These are phyloP conservation scores for Boletus sp. DNA, from an alignment of 768 basidiomycete species.

Conservation along the genomic window DNA sequence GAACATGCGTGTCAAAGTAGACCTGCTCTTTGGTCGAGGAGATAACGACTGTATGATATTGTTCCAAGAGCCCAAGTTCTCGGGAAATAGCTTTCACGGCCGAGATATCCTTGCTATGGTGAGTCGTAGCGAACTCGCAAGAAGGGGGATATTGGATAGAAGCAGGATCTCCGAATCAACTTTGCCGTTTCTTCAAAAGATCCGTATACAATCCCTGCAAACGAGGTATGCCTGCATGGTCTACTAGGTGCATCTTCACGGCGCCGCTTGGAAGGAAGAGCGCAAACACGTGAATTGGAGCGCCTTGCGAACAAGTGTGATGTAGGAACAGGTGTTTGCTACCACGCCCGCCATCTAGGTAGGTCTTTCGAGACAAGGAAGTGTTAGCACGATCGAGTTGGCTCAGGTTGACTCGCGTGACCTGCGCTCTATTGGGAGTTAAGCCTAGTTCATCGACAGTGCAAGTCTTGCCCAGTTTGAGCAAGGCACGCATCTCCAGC, in stretches of 20 bases:
- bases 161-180: conserved; percentile 38
- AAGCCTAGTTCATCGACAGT: no score
- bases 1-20: no score
- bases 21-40: conserved; percentile 82
- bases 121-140: conserved; percentile 62
- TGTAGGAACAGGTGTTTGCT: conserved; percentile 86
- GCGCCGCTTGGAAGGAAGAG: conserved; percentile 73
- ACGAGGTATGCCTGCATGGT: conserved; percentile 76
- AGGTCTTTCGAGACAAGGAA: no score
- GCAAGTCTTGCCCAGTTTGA: no score
- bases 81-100: conserved; percentile 87
- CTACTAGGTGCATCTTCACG: conserved; percentile 84
- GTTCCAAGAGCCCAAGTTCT: conserved; percentile 75
- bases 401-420: no score
- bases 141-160: conserved; percentile 64
- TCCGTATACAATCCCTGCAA: conserved; percentile 72
- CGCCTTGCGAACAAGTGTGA: conserved; percentile 73
- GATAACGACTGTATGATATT: conserved; percentile 72
- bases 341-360: no score
- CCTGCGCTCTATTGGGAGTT: no score
- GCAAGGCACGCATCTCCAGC: no score
- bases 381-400: no score
- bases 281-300: conserved; percentile 81
- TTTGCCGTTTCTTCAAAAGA: conserved; percentile 50
- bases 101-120: conserved; percentile 73